Percentiles rank a stretch among this genome's conserved stretches.
Evolutionary conservation across 176 grass and related monocot species (phyloP).

Genomic region (Aegilops umbellulata): DNA sequence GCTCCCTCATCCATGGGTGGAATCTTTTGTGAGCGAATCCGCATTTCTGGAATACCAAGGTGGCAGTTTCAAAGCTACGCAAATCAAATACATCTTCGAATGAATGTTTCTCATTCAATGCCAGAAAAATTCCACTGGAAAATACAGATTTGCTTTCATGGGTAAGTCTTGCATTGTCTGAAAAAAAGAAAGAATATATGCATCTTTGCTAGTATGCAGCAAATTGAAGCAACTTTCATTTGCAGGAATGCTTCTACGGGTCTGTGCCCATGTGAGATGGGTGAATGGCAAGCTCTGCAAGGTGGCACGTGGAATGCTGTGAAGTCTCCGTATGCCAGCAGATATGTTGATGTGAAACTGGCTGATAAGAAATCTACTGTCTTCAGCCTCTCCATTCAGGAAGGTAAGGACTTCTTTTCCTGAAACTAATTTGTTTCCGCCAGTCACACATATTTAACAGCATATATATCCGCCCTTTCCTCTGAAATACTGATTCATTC

Average conservation of each 20-base stretch:
- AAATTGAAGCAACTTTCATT: conserved; percentile 34
- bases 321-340: conserved; percentile 70
- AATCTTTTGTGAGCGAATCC: conserved; percentile 64
- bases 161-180: conserved; percentile 51
- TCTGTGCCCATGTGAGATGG: conserved; percentile 62
- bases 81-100: conserved; percentile 45
- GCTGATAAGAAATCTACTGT: conserved; percentile 63
- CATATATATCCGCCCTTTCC: conserved; percentile 11
- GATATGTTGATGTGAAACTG: conserved; percentile 77
- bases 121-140: conserved; percentile 71
- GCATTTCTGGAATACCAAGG: conserved; percentile 63
- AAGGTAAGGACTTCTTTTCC: conserved; percentile 50
- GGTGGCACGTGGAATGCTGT: conserved; percentile 63
- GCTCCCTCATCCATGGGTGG: conserved; percentile 36
- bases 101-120: conserved; percentile 67
- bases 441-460: not conserved
- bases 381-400: conserved; percentile 70
- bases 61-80: conserved; percentile 63
- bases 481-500: conserved; percentile 2
- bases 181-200: not conserved
- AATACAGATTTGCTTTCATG: conserved; percentile 75
- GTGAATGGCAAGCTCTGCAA: conserved; percentile 71
- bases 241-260: conserved; percentile 68
- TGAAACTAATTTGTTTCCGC: not conserved
- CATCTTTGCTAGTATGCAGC: not conserved